Conservation (phyloP, 805 yeast genomes). For the Zygotorulaspora danielsina region DNA sequence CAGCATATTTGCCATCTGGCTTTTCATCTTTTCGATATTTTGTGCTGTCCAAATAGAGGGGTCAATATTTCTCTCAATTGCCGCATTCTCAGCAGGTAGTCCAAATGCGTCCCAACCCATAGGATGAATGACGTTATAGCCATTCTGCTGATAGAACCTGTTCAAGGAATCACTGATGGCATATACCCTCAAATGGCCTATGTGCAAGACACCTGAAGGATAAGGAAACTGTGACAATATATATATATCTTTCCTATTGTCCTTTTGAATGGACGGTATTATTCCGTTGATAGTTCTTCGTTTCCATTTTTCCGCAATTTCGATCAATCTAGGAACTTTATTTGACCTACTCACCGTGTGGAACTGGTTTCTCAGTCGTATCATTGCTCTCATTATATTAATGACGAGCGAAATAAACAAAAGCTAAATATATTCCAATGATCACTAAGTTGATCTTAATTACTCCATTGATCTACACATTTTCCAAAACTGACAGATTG, state of each 20-base stretch:
- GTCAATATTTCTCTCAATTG: constrained; percentile 73
- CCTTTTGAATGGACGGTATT: constrained; percentile 3
- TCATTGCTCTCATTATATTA: background rate
- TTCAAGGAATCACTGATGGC: constrained; percentile 83
- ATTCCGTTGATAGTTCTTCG: constrained; percentile 20
- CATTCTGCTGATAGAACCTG: constrained; percentile 71
- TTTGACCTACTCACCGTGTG: background rate
- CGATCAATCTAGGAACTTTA: constrained; percentile 12
- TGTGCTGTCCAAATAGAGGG: constrained; percentile 80
- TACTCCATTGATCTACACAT: no score
- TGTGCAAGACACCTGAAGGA: constrained; percentile 88
- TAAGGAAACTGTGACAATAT: constrained; percentile 90
- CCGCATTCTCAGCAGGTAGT: constrained; percentile 97
- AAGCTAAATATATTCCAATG: no score
- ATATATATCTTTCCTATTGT: constrained; percentile 37
- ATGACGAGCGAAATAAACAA: no score
- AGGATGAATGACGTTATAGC: constrained; percentile 80
- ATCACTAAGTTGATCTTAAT: no score
- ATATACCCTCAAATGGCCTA: constrained; percentile 92
- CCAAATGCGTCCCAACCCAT: constrained; percentile 99
- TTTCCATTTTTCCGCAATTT: constrained; percentile 31
- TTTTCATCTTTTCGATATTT: constrained; percentile 82
- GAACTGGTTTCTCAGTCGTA: background rate
- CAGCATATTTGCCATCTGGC: constrained; percentile 71
- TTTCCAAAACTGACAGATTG: no score